phyloP scores from a whole-genome alignment of 2,329 filamentous ascomycete species.

The Drechslerella stenobrocha region DNA sequence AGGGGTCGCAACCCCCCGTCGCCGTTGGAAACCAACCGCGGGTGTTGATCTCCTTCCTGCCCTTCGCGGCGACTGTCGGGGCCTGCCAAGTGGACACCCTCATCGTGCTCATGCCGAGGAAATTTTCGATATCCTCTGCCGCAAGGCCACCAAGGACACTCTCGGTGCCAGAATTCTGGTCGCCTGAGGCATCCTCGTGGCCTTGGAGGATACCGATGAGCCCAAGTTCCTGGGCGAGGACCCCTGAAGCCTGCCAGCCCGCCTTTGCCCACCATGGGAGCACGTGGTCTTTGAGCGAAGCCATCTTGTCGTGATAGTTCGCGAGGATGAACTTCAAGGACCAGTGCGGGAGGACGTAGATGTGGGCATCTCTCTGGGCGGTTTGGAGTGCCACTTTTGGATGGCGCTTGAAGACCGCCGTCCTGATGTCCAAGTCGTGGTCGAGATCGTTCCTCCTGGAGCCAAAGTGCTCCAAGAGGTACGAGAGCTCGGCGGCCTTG shows the following conservation, averaged over 20 bases:
- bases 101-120: slow-evolving; percentile 46
- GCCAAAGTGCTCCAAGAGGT: slow-evolving; percentile 31
- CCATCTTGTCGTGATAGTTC: slow-evolving; percentile 74
- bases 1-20: slow-evolving; percentile 12
- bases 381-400: slow-evolving; percentile 77
- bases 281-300: slow-evolving; percentile 87
- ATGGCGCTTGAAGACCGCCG: slow-evolving; percentile 73
- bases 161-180: slow-evolving; percentile 22
- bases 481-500: slow-evolving; percentile 22
- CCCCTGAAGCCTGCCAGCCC: slow-evolving; percentile 75
- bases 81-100: slow-evolving; percentile 18
- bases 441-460: slow-evolving; percentile 55
- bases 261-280: slow-evolving; percentile 95
- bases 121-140: slow-evolving; percentile 52
- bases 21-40: slow-evolving; percentile 45
- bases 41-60: slow-evolving; percentile 42
- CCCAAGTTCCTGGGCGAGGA: slow-evolving; percentile 73
- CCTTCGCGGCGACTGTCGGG: slow-evolving; percentile 3
- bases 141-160: slow-evolving; percentile 51
- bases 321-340: slow-evolving; percentile 73
- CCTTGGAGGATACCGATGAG: slow-evolving; percentile 68
- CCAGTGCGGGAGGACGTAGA: slow-evolving; percentile 94
- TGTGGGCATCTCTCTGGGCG: slow-evolving; percentile 84
- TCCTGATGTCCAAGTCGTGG: slow-evolving; percentile 72
- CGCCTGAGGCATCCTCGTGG: slow-evolving; percentile 48